Base-by-base conservation (phyloP, 2,329 filamentous ascomycete species). In the Cordyceps cateniannulata region DNA sequence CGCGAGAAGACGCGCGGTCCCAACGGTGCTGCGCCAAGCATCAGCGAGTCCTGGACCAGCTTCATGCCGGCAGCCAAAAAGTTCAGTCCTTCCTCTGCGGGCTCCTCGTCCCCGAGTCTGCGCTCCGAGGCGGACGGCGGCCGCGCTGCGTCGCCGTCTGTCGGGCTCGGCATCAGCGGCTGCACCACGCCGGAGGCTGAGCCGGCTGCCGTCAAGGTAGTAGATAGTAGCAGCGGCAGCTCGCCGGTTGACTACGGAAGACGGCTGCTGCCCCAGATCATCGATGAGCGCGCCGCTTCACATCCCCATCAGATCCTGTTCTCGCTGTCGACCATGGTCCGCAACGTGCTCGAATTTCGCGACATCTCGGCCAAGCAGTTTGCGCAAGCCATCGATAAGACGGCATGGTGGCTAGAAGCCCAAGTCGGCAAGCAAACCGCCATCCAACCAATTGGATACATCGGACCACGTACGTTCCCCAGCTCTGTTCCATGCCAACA, bases 401-500 rank as follows among this genome's bases (percentile, higher is more conserved):
- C 66, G 0, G 70, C 70, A 14, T 72, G 71, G 71, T 69, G 68
- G 67, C 62, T 73, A 22, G 64, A 60, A 8, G 48, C 61, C 14
- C 49, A 68, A n/a, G 62, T 67, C 24, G 65, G 67, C 5, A 61
- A 62, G 35, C 45, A 60, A 8, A 48, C 57, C 10, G 56, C 53
- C 2, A 64, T 70, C 3, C 61, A 66, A 27, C 59, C 68, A 0
- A 44, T 71, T 5, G 70, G 68, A 0, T 73, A 73, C 44, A 71
- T 72, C 25, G 71, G 71, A 49, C 71, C 71, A 12, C 71, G 71
- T 72, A 66, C 67, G 71, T 69, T 40, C 14, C 16, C n/a, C 40
- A n/a, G n/a, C 16, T 8, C n/a, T 20, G n/a, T 16, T 42, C 40
- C n/a, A 5, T 20, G 18, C 16, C 16, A 18, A n/a, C 14, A 40